A percentile compares a stretch with the other conserved stretches of the same genome.
phyloP scores from a whole-genome alignment of 2,329 filamentous ascomycete genomes.

The Ophiostoma ips region DNA sequence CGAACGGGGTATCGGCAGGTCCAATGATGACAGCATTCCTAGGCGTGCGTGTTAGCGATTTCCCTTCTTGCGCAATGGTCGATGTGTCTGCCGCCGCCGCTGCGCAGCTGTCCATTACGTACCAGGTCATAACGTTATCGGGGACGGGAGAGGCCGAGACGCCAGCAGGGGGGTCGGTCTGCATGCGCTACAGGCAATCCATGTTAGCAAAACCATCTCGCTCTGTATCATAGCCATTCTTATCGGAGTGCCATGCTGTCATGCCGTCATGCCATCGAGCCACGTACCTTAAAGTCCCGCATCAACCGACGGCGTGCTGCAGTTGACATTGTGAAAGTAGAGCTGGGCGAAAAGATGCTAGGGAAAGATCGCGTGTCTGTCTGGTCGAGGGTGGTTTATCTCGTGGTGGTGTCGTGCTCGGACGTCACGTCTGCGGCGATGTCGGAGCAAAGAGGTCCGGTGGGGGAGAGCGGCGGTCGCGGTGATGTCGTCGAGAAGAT shows the following conservation, averaged over 20 bases:
- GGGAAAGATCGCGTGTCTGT: neutral
- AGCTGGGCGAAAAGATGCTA: too few species aligned
- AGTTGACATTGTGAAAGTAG: slow-evolving; percentile 69
- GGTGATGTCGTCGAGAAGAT: neutral
- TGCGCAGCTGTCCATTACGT: slow-evolving; percentile 19
- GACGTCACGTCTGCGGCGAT: neutral
- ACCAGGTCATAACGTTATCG: slow-evolving; percentile 97
- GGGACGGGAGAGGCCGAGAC: slow-evolving; percentile 93
- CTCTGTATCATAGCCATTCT: neutral
- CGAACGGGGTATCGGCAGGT: slow-evolving; percentile 90
- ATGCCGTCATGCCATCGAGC: neutral
- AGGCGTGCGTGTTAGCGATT: slow-evolving; percentile 3
- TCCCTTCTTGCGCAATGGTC: neutral
- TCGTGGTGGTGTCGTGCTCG: neutral
- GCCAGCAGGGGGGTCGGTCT: slow-evolving; percentile 92
- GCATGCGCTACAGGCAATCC: slow-evolving; percentile 62
- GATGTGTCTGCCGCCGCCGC: neutral
- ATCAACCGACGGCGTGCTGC: slow-evolving; percentile 90
- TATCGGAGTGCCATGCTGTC: neutral
- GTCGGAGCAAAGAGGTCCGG: neutral
- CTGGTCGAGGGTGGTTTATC: neutral
- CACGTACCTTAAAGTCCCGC: slow-evolving; percentile 89
- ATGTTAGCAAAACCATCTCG: neutral
- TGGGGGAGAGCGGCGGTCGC: neutral
- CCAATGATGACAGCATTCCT: slow-evolving; percentile 99